Evolutionary conservation across 768 basidiomycete species (phyloP), one percentile per base, ranked within the genome.

Genomic region (Cystobasidiopsis lactophilus): DNA sequence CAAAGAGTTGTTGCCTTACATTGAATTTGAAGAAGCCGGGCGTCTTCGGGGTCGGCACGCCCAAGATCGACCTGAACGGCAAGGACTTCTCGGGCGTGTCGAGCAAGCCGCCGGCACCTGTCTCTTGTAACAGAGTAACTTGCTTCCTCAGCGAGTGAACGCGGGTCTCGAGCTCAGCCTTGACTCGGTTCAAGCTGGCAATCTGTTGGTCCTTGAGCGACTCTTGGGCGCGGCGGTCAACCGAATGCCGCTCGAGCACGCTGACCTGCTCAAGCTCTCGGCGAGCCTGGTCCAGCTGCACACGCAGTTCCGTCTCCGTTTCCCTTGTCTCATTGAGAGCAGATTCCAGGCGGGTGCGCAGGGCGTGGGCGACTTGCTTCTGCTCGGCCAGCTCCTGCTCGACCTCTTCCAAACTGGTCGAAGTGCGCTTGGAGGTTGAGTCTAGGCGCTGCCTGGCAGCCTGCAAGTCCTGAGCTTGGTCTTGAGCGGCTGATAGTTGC

Each of bases 121-220:
- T 84, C 85, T 65, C 72, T 77, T 23, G 44, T 18, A 45, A 56
- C 16, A 59, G 13, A n/a, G 55, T 55, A 31, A 52, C 54, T 52
- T 61, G 60, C 50, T 59, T 53, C 37, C 55, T 59, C 3, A 61
- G 52, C 1, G 55, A 58, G 33, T 52, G 74, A 59, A 86, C 73
- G 30, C 82, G 72, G 56, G 82, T 82, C 45, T 78, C 64, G 40
- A 89, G 66, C 46, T 82, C 80, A 44, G 80, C 79, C 60, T 76
- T 81, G 64, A 83, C 79, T 56, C 72, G 73, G 67, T 85, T 79
- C 51, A 91, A 69, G 57, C 77, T 71, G 60, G 80, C 77, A 41
- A 88, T 78, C 64, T 75, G 77, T 27, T 75, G 68, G 41, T 86
- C 81, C 59, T 78, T 80, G 18, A 79, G 80, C 56, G 75, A 76